Conservation (phyloP, 129 eudicot genomes). For the Erigeron canadensis region DNA sequence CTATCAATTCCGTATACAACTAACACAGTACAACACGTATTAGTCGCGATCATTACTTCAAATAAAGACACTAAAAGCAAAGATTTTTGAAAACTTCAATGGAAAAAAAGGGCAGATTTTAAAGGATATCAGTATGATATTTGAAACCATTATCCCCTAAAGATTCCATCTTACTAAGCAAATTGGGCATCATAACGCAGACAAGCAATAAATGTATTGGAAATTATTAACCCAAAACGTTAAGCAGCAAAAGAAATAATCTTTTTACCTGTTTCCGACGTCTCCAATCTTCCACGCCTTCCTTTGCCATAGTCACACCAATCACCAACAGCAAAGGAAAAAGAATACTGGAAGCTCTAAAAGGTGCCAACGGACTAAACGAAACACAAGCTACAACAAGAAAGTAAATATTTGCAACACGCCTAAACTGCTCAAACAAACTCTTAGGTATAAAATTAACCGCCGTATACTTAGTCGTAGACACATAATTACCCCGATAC, state of each 20-base stretch:
- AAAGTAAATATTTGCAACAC: conserved; percentile 91
- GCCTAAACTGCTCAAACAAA: conserved; percentile 92
- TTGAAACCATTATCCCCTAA: not conserved
- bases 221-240: not conserved
- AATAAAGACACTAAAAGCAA: not conserved
- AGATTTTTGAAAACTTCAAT: not conserved
- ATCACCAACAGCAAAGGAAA: conserved; percentile 75
- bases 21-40: too few relatives aligned
- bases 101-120: not conserved
- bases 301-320: conserved; percentile 91
- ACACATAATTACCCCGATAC: conserved; percentile 76
- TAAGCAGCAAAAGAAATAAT: not conserved
- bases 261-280: conserved; percentile 74
- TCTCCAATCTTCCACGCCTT: conserved; percentile 95
- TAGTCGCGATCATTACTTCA: not conserved
- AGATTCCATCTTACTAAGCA: conserved; percentile 8
- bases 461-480: conserved; percentile 89
- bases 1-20: too few relatives aligned
- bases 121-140: not conserved
- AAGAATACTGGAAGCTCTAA: conserved; percentile 65
- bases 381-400: conserved; percentile 90
- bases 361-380: conserved; percentile 81
- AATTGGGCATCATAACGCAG: conserved; percentile 2
- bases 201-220: not conserved
- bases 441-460: conserved; percentile 84